Evolutionary conservation across 140 eudicot genomes (phyloP).

Genomic region (Flaveria floridana): DNA sequence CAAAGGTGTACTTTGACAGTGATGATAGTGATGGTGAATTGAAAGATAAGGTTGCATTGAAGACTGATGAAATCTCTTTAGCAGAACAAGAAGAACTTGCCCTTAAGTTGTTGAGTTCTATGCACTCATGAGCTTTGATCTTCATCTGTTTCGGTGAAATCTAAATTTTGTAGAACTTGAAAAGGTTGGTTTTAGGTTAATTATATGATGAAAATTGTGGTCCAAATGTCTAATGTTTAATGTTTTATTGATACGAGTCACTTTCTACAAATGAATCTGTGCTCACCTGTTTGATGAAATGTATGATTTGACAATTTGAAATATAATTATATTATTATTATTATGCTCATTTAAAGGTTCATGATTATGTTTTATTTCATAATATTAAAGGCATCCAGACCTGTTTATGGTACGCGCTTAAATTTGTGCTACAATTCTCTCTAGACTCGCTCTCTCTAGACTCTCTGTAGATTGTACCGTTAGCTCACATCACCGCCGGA

Average conservation of each 20-base stretch:
- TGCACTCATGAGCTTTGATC: slow-evolving; percentile 42
- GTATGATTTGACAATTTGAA: background rate
- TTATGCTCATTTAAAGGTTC: too few species aligned
- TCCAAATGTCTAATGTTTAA: background rate
- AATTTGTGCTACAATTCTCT: too few species aligned
- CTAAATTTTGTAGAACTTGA: slow-evolving; percentile 6
- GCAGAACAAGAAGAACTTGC: slow-evolving; percentile 91
- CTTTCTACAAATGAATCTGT: background rate
- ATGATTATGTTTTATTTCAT: too few species aligned
- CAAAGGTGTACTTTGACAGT: slow-evolving; percentile 67
- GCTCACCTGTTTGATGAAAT: background rate
- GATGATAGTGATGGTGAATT: slow-evolving; percentile 53
- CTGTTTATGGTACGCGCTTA: too few species aligned
- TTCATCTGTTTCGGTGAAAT: background rate
- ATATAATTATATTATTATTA: too few species aligned
- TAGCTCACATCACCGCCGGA: too few species aligned
- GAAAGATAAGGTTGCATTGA: slow-evolving; percentile 32
- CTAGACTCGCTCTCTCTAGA: too few species aligned
- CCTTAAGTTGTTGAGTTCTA: slow-evolving; percentile 74
- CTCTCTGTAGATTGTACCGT: too few species aligned
- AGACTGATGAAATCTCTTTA: slow-evolving; percentile 55
- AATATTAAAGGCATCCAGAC: too few species aligned
- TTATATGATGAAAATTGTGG: background rate
- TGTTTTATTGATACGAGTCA: background rate
- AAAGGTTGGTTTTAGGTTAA: background rate